Percentiles rank a stretch among this genome's conserved stretches.
Conservation (phyloP, 805 yeast species). For the Wickerhamiella australiensis region DNA sequence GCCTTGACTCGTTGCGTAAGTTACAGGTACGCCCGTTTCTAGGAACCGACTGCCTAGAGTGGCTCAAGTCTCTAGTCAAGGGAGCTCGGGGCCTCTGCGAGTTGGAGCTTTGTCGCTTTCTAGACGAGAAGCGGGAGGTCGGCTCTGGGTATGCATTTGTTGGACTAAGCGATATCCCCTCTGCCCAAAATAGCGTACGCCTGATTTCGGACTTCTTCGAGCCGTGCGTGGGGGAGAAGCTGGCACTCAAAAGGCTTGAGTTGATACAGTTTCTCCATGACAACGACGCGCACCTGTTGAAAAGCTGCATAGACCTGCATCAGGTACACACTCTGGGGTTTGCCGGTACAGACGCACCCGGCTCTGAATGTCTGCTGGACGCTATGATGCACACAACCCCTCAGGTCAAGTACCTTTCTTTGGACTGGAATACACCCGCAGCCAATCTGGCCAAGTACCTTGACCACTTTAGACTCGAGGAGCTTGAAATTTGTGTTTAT, state of each 20-base stretch:
- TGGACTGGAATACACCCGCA: slow-evolving; percentile 18
- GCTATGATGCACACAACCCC: slow-evolving; percentile 10
- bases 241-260: slow-evolving; percentile 12
- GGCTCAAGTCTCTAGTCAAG: slow-evolving; percentile 15
- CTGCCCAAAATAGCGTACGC: neutral
- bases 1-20: slow-evolving; percentile 17
- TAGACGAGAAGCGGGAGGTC: slow-evolving; percentile 19
- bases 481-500: slow-evolving; percentile 14
- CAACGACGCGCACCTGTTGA: slow-evolving; percentile 8
- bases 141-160: slow-evolving; percentile 26
- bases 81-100: slow-evolving; percentile 16
- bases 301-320: slow-evolving; percentile 12
- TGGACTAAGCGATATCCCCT: slow-evolving; percentile 16
- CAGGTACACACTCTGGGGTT: slow-evolving; percentile 15
- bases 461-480: slow-evolving; percentile 10
- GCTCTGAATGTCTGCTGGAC: slow-evolving; percentile 15
- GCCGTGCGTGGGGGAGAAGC: slow-evolving; percentile 6
- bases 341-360: slow-evolving; percentile 14
- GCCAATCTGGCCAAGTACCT: slow-evolving; percentile 9
- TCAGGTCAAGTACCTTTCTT: slow-evolving; percentile 11
- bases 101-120: slow-evolving; percentile 18
- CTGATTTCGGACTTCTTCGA: slow-evolving; percentile 6
- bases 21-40: slow-evolving; percentile 23
- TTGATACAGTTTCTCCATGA: slow-evolving; percentile 14
- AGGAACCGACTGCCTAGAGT: slow-evolving; percentile 16